These are phyloP conservation scores for Micractinium conductrix DNA, from an alignment of 139 green algal genomes.

Conservation along the genomic window DNA sequence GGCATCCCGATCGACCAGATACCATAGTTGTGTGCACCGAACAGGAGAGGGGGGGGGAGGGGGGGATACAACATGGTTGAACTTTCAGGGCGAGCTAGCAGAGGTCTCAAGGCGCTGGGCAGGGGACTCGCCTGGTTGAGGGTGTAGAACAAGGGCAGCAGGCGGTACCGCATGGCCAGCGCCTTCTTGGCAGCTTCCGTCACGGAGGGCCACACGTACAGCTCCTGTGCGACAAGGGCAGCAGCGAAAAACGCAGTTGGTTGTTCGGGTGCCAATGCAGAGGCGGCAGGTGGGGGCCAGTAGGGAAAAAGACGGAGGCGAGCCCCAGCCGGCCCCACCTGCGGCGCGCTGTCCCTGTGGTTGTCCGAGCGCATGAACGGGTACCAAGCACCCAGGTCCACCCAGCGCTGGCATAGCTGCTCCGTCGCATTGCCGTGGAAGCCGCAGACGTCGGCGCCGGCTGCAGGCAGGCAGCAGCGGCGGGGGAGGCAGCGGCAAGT, in stretches of 20 bases:
- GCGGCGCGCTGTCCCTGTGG: too few species aligned
- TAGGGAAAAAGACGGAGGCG: not conserved
- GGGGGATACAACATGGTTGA: too few species aligned
- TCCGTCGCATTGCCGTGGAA: constrained; percentile 55
- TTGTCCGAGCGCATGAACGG: not conserved
- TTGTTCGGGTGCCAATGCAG: not conserved
- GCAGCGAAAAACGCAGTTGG: not conserved
- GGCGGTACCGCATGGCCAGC: constrained; percentile 71
- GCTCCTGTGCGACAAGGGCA: constrained; percentile 48
- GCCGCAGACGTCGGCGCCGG: constrained; percentile 46
- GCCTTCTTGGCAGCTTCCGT: constrained; percentile 47
- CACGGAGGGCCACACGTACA: constrained; percentile 70
- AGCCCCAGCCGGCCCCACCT: not conserved
- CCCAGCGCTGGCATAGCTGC: constrained; percentile 74
- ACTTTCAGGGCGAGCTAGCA: too few species aligned
- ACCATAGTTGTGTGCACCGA: too few species aligned
- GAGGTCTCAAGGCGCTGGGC: too few species aligned
- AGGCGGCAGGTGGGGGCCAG: not conserved
- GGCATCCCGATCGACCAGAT: too few species aligned
- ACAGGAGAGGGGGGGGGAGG: too few species aligned
- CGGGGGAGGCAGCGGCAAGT: too few species aligned
- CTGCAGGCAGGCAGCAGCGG: not conserved
- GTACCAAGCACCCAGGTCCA: constrained; percentile 31
- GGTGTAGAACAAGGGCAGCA: constrained; percentile 80
- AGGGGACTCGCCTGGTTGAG: constrained; percentile 27